These are phyloP conservation scores for Jaenimonas drosophilae DNA, from an alignment of 208 protist species.

Conservation along the genomic window DNA sequence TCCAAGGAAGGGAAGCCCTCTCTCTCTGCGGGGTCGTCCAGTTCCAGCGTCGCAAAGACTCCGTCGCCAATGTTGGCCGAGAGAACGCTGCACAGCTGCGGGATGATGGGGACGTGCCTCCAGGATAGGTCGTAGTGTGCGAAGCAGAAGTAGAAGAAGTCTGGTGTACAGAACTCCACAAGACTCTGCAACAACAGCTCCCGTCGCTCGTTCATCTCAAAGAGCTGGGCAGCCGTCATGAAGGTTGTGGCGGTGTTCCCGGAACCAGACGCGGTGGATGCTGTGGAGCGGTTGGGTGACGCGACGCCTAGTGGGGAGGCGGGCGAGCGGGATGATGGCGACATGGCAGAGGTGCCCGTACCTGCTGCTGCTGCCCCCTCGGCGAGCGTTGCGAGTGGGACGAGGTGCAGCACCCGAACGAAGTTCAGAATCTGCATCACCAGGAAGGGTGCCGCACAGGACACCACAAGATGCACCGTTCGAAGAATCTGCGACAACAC, in stretches of 20 bases:
- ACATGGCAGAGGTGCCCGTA: conserved; percentile 3
- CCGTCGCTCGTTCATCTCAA: conserved; percentile 44
- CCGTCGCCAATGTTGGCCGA: conserved; percentile 15
- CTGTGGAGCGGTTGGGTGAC: too few relatives aligned
- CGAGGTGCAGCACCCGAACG: conserved; percentile 68
- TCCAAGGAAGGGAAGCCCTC: too few relatives aligned
- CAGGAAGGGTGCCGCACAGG: conserved; percentile 28
- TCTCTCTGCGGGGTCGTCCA: background rate
- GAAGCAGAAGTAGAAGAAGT: conserved; percentile 74
- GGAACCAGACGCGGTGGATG: too few relatives aligned
- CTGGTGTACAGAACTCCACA: conserved; percentile 68
- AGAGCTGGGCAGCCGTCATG: conserved; percentile 14
- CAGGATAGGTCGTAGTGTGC: conserved; percentile 82
- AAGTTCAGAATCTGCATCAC: conserved; percentile 80
- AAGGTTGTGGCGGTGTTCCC: too few relatives aligned
- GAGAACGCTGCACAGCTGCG: conserved; percentile 52
- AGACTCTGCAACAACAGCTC: conserved; percentile 85
- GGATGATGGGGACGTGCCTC: conserved; percentile 50
- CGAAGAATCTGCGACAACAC: conserved; percentile 78
- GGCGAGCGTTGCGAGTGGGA: conserved; percentile 44
- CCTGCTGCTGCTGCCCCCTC: conserved; percentile 14
- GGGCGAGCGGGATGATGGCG: background rate
- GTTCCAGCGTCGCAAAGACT: conserved; percentile 1
- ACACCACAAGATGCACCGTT: conserved; percentile 60
- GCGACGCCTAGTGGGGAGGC: too few relatives aligned